phyloP scores from a whole-genome alignment of 192 early-diverging fungal species.

The Dissophora ornata region DNA sequence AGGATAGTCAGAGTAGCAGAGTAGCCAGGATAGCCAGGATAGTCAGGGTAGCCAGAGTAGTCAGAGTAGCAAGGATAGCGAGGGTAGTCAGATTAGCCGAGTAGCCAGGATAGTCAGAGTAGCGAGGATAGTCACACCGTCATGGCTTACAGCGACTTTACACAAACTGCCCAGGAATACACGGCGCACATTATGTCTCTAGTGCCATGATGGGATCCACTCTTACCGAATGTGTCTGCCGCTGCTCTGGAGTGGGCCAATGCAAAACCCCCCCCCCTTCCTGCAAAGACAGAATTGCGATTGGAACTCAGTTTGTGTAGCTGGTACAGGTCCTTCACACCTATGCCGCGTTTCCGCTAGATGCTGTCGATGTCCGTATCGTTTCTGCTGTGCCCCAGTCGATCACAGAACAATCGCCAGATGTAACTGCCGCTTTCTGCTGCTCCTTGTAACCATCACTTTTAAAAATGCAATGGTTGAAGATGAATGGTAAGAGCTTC shows the following conservation, averaged over 20 bases:
- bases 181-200: too few relatives aligned
- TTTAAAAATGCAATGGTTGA: background rate
- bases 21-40: too few relatives aligned
- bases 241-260: conserved; percentile 2
- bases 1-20: too few relatives aligned
- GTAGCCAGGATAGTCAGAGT: too few relatives aligned
- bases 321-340: background rate
- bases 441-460: background rate
- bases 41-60: too few relatives aligned
- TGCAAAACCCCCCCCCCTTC: too few relatives aligned
- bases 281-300: background rate
- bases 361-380: background rate
- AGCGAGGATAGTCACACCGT: too few relatives aligned
- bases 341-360: background rate
- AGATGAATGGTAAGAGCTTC: background rate
- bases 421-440: background rate
- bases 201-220: too few relatives aligned
- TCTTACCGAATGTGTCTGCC: background rate
- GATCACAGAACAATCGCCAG: background rate
- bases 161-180: too few relatives aligned
- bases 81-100: too few relatives aligned
- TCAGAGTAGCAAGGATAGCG: too few relatives aligned
- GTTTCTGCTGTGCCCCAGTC: background rate
- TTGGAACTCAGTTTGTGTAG: background rate
- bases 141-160: too few relatives aligned